Evolutionary conservation across 2,329 filamentous ascomycete genomes (phyloP).

Genomic region (Elsinoe necatrix): DNA sequence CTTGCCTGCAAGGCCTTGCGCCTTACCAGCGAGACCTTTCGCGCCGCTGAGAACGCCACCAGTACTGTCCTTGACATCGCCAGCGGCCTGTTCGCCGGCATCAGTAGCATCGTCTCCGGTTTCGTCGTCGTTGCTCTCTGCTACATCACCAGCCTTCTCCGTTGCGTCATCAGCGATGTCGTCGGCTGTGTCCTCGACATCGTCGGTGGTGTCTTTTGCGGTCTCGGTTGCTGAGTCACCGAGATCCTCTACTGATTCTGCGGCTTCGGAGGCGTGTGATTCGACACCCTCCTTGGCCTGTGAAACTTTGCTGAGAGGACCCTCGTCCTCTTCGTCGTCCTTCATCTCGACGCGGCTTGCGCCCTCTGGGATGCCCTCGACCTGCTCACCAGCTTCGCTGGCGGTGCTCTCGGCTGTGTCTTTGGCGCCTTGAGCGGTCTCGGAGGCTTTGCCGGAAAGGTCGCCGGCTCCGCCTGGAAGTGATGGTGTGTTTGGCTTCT

Average conservation of each 20-base stretch:
- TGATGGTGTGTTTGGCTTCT: slow-evolving; percentile 23
- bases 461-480: slow-evolving; percentile 30
- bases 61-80: slow-evolving; percentile 25
- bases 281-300: slow-evolving; percentile 39
- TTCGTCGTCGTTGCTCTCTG: slow-evolving; percentile 23
- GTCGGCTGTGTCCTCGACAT: slow-evolving; percentile 28
- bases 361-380: slow-evolving; percentile 30
- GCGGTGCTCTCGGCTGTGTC: slow-evolving; percentile 23
- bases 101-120: slow-evolving; percentile 22
- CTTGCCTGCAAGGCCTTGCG: slow-evolving; percentile 39
- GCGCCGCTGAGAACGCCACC: slow-evolving; percentile 37
- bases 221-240: slow-evolving; percentile 33
- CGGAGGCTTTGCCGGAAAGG: slow-evolving; percentile 16
- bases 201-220: slow-evolving; percentile 38
- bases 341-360: slow-evolving; percentile 30
- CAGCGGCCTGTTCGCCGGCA: slow-evolving; percentile 28
- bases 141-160: slow-evolving; percentile 34
- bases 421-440: slow-evolving; percentile 20
- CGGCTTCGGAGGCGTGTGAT: slow-evolving; percentile 39
- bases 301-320: slow-evolving; percentile 39
- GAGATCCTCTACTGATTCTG: slow-evolving; percentile 35
- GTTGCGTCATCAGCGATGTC: slow-evolving; percentile 35
- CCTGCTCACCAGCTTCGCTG: slow-evolving; percentile 32
- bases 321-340: slow-evolving; percentile 32
- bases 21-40: slow-evolving; percentile 40